phyloP scores from a whole-genome alignment of 306 rosid species.

The Urtica urens region DNA sequence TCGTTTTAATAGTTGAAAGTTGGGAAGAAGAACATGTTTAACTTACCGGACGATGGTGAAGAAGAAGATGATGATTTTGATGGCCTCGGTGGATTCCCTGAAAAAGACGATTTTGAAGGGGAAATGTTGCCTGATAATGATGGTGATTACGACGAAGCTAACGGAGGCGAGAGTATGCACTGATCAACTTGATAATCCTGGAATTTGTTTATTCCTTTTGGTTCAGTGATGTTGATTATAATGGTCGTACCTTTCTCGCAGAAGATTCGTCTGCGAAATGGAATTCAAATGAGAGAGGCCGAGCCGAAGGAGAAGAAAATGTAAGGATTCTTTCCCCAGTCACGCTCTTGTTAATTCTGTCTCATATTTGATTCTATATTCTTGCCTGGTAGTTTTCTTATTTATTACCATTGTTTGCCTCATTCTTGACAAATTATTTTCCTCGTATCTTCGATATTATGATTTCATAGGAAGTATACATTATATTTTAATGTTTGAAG shows the following conservation, averaged over 20 bases:
- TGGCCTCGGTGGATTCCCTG: slow-evolving; percentile 41
- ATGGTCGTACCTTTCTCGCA: slow-evolving; percentile 21
- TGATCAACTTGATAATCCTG: slow-evolving; percentile 2
- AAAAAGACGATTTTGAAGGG: slow-evolving; percentile 72
- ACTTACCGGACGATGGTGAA: slow-evolving; percentile 77
- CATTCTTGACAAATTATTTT: too few species aligned
- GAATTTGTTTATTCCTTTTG: slow-evolving; percentile 1
- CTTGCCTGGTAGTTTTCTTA: too few species aligned
- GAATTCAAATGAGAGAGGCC: slow-evolving; percentile 22
- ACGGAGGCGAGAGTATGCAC: slow-evolving; percentile 15
- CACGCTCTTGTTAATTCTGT: too few species aligned
- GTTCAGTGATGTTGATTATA: slow-evolving; percentile 6
- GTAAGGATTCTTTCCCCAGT: too few species aligned
- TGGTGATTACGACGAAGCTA: slow-evolving; percentile 15
- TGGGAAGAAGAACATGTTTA: slow-evolving; percentile 63
- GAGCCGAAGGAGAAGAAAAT: slow-evolving; percentile 37
- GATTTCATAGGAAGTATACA: too few species aligned
- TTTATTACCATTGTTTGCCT: too few species aligned
- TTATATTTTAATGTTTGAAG: too few species aligned
- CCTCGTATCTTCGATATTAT: too few species aligned
- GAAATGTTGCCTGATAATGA: slow-evolving; percentile 35
- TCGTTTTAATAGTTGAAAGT: slow-evolving; percentile 38
- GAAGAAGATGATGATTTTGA: slow-evolving; percentile 35
- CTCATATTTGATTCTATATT: too few species aligned
- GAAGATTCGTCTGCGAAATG: slow-evolving; percentile 15